These are phyloP conservation scores for Colletotrichum sp. DNA, from an alignment of 2,329 filamentous ascomycete species.

Conservation along the genomic window DNA sequence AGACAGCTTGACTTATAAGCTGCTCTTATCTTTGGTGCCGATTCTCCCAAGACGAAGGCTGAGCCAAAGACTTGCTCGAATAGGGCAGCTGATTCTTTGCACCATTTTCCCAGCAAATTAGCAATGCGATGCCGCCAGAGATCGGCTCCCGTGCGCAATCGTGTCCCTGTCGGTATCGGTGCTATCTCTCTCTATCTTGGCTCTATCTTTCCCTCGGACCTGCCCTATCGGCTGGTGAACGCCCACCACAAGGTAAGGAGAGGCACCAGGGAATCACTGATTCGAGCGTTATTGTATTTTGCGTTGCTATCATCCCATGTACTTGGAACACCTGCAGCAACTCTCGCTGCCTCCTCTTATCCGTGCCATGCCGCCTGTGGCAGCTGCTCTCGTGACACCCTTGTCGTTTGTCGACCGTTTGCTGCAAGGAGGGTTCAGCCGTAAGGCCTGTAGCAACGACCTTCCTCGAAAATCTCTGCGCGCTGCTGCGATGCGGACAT, in stretches of 20 bases:
- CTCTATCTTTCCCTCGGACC: conserved; percentile 17
- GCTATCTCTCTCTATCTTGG: conserved; percentile 7
- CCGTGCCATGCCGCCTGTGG: not conserved
- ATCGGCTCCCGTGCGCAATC: conserved; percentile 20
- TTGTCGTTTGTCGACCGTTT: not conserved
- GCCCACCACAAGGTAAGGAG: not conserved
- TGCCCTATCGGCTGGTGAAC: conserved; percentile 6
- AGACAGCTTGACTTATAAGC: conserved; percentile 5
- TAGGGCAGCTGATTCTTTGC: conserved; percentile 21
- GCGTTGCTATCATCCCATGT: not conserved
- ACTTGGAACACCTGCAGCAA: not conserved
- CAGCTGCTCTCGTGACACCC: not conserved
- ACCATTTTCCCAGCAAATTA: conserved; percentile 17
- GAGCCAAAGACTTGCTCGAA: conserved; percentile 8
- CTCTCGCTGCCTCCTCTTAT: not conserved
- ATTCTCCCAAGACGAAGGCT: not conserved
- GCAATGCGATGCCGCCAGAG: conserved; percentile 18
- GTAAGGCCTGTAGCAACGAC: not conserved
- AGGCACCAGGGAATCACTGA: not conserved
- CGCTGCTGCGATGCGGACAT: not conserved
- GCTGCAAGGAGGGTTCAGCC: not conserved
- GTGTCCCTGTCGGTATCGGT: conserved; percentile 16
- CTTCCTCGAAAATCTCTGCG: not conserved
- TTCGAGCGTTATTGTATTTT: not conserved
- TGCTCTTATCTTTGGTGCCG: conserved; percentile 17